Base-by-base conservation (phyloP, 441 rosid genomes). In the Cnidoscolus chayamansa region DNA sequence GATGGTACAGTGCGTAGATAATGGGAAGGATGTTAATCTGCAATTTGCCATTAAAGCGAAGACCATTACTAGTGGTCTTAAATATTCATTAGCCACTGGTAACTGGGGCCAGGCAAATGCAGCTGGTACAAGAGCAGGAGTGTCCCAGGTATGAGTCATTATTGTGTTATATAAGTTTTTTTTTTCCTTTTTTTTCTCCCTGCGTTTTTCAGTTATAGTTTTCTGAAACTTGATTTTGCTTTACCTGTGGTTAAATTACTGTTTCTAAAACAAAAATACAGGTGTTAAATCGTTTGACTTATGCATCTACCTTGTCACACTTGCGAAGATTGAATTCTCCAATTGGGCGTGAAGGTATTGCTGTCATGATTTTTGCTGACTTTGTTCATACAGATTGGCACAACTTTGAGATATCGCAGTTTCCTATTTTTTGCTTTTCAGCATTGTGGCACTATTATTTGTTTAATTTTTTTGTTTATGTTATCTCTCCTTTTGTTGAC, bases 41-140 rank as follows among this genome's bases (percentile, higher is more conserved):
- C 98, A 88, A 85, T 91, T 87, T 73, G 98, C 98, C 61, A 93
- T 95, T 64, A 95, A 93, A 83, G 98, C 98, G 56, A 93, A 95
- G 82, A 93, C 98, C 61, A 95, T 95, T 66, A 93, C 98, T 65
- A 90, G 96, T 79, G 98, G 97, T 65, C 89, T 93, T 69, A 95
- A 93, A 78, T 95, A 95, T 80, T 91, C 99, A 3, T 96, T 95
- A 77, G 99, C 99, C 71, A 95, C 98, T 68, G 99, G 99, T 66
- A 93, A 95, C 69, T 95, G 98, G 99, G 98, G 99, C 45, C 97
- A 95, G 80, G 97, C 99, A 77, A 95, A 95, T 81, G 98, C 99
- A 40, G 98, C 98, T 74, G 99, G 98, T 55, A 93, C 99, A 77
- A 90, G 99, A 80, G 99, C 99, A 72, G 99, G 99, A 86, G 99